Percentiles rank a stretch among this genome's conserved stretches.
phyloP scores from a whole-genome alignment of 2,329 filamentous ascomycete species.

The Cladosporium sp. region DNA sequence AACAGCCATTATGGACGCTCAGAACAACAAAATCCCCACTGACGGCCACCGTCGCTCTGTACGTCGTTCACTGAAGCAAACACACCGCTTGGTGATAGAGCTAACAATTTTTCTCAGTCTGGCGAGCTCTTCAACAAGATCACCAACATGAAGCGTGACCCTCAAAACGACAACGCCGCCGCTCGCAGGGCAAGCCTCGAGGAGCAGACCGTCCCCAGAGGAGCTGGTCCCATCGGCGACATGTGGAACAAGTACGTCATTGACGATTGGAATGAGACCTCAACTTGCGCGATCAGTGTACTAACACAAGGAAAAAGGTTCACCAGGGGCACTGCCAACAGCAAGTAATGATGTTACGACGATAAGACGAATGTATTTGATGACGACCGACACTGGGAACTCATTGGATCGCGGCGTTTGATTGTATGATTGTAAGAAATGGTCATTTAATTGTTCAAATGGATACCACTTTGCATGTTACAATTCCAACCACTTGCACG shows the following conservation, averaged over 20 bases:
- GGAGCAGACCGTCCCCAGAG: conserved; percentile 2
- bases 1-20: background rate
- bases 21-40: background rate
- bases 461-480: too few relatives aligned
- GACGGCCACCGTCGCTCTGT: background rate
- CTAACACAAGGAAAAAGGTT: background rate
- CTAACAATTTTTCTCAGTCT: background rate
- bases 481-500: too few relatives aligned
- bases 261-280: too few relatives aligned
- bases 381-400: too few relatives aligned
- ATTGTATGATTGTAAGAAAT: too few relatives aligned
- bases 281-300: background rate
- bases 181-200: conserved; percentile 6
- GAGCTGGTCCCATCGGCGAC: background rate
- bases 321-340: background rate
- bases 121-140: background rate
- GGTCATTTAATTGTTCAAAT: too few relatives aligned
- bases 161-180: conserved; percentile 1
- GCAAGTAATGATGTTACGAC: background rate
- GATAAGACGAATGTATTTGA: too few relatives aligned
- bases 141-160: conserved; percentile 4
- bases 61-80: background rate
- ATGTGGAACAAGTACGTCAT: conserved; percentile 9
- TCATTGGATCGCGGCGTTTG: too few relatives aligned
- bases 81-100: too few relatives aligned